These are phyloP conservation scores for Elongisporangium undulatum DNA, from an alignment of 352 stramenopile genomes.

Conservation along the genomic window DNA sequence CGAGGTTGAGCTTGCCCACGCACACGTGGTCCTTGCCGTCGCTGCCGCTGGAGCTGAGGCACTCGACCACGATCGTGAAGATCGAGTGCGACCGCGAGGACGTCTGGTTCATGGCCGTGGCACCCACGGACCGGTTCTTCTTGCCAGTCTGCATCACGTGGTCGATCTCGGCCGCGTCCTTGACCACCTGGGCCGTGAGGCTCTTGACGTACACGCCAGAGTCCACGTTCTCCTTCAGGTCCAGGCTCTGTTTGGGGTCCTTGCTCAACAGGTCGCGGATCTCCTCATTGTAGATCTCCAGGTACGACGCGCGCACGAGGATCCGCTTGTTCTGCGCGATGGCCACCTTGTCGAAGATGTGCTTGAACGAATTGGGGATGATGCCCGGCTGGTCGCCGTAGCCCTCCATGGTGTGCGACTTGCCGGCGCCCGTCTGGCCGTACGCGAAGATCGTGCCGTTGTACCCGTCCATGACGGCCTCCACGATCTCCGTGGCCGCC, in stretches of 20 bases:
- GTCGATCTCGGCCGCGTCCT: conserved; percentile 86
- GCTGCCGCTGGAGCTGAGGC: conserved; percentile 79
- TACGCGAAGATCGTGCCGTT: conserved; percentile 93
- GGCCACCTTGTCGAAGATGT: conserved; percentile 84
- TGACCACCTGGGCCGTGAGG: conserved; percentile 81
- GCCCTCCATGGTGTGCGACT: conserved; percentile 87
- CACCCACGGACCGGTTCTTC: conserved; percentile 92
- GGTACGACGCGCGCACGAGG: conserved; percentile 85
- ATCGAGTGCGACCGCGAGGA: conserved; percentile 85
- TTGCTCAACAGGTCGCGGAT: conserved; percentile 89
- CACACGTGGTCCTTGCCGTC: conserved; percentile 71
- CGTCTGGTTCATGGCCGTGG: conserved; percentile 97
- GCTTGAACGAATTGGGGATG: conserved; percentile 81
- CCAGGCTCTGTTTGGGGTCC: conserved; percentile 72
- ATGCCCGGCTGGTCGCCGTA: conserved; percentile 69
- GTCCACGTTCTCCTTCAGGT: conserved; percentile 81
- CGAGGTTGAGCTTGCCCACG: conserved; percentile 79
- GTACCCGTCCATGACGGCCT: conserved; percentile 90
- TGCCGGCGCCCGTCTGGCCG: conserved; percentile 80
- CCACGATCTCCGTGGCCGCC: conserved; percentile 85
- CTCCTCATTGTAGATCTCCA: conserved; percentile 96
- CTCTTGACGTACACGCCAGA: conserved; percentile 90
- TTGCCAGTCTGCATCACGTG: conserved; percentile 92
- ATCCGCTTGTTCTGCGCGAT: conserved; percentile 84
- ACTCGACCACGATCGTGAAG: conserved; percentile 82